Conservation (phyloP, 2,329 filamentous ascomycete species). For the Aspergillus sp. region DNA sequence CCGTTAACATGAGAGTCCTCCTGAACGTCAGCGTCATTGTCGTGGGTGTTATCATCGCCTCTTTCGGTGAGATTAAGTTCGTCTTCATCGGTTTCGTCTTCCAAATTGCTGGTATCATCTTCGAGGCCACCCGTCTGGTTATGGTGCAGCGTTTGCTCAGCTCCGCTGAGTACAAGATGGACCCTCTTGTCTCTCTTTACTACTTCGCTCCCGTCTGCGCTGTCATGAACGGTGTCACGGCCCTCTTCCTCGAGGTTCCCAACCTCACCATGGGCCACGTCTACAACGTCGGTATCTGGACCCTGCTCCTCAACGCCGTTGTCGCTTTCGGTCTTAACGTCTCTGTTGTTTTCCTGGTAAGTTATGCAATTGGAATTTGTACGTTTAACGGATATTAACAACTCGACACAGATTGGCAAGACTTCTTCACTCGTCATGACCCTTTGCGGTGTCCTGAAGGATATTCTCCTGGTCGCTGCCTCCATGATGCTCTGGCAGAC, state of each 20-base stretch:
- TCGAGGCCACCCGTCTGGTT: constrained; percentile 75
- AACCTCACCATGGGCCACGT: constrained; percentile 63
- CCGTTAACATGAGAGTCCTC: constrained; percentile 80
- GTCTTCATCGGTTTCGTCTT: constrained; percentile 59
- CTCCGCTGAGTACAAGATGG: constrained; percentile 78
- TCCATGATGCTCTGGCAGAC: constrained; percentile 77
- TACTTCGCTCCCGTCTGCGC: constrained; percentile 86
- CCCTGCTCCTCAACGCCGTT: constrained; percentile 68
- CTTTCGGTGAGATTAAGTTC: constrained; percentile 93
- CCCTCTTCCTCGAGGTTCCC: constrained; percentile 64
- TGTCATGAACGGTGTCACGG: constrained; percentile 70
- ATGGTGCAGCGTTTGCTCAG: constrained; percentile 82
- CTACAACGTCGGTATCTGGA: constrained; percentile 59
- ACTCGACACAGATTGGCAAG: constrained; percentile 65
- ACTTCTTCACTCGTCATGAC: constrained; percentile 83
- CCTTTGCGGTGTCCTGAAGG: constrained; percentile 80
- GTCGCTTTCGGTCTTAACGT: constrained; percentile 78
- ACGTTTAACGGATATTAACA: not conserved
- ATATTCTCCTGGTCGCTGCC: constrained; percentile 73
- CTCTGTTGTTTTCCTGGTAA: constrained; percentile 78
- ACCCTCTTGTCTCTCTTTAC: constrained; percentile 81
- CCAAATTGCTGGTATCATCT: constrained; percentile 71
- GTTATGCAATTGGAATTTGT: constrained; percentile 26
- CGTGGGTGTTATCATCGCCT: constrained; percentile 88
- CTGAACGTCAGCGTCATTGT: constrained; percentile 94